A percentile compares a stretch with the other conserved stretches of the same genome.
phyloP scores from a whole-genome alignment of 352 stramenopile species.

The Pythium graminicola region DNA sequence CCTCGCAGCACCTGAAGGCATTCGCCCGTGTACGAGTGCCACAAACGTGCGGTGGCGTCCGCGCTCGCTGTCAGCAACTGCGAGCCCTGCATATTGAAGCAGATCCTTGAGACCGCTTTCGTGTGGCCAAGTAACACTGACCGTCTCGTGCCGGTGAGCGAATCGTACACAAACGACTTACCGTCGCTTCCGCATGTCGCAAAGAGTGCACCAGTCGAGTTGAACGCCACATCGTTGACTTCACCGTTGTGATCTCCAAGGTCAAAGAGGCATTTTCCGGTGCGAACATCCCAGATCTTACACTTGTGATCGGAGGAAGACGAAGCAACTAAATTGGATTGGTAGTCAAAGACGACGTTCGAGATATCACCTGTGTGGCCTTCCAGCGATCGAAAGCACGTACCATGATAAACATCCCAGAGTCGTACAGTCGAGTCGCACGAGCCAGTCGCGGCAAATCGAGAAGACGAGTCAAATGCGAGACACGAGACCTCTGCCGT shows the following conservation, averaged over 20 bases:
- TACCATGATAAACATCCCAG: slow-evolving; percentile 77
- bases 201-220: slow-evolving; percentile 91
- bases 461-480: slow-evolving; percentile 92
- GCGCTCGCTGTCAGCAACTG: slow-evolving; percentile 92
- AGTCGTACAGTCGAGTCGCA: slow-evolving; percentile 95
- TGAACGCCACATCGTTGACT: slow-evolving; percentile 94
- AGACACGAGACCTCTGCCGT: slow-evolving; percentile 93
- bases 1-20: slow-evolving; percentile 93
- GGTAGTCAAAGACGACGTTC: slow-evolving; percentile 94
- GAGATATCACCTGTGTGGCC: slow-evolving; percentile 95
- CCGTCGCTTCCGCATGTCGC: slow-evolving; percentile 92
- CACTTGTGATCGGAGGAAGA: slow-evolving; percentile 93
- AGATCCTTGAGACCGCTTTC: slow-evolving; percentile 93
- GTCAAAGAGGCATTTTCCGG: slow-evolving; percentile 89
- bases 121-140: slow-evolving; percentile 94
- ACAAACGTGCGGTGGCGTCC: slow-evolving; percentile 92
- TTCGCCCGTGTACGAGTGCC: slow-evolving; percentile 92
- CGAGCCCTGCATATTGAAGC: slow-evolving; percentile 94
- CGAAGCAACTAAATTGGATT: slow-evolving; percentile 87
- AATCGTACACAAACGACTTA: slow-evolving; percentile 94
- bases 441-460: slow-evolving; percentile 91
- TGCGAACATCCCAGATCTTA: slow-evolving; percentile 92
- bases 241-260: slow-evolving; percentile 93
- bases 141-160: slow-evolving; percentile 92
- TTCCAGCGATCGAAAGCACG: slow-evolving; percentile 89